Evolutionary conservation across 2,329 filamentous ascomycete genomes (phyloP).

Genomic region (Epichloe sibirici): DNA sequence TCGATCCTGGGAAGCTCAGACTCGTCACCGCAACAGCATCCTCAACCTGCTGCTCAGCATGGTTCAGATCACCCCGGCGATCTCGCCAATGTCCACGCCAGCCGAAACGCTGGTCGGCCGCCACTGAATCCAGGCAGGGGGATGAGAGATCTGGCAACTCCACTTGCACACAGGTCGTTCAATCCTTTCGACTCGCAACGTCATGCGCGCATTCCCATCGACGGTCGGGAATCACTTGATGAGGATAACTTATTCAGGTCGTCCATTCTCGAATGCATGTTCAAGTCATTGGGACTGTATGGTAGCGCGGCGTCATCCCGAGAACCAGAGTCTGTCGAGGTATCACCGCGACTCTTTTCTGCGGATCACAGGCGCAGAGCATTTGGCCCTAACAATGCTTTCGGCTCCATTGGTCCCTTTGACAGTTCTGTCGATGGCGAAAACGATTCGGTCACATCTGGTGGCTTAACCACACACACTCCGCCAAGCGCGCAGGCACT

Average conservation of each 20-base stretch:
- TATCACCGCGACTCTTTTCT: slow-evolving; percentile 72
- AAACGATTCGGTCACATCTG: slow-evolving; percentile 70
- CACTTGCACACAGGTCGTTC: slow-evolving; percentile 37
- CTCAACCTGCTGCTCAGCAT: slow-evolving; percentile 28
- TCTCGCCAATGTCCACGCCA: slow-evolving; percentile 63
- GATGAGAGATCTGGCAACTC: slow-evolving; percentile 26
- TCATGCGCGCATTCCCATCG: slow-evolving; percentile 37
- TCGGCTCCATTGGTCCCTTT: slow-evolving; percentile 81
- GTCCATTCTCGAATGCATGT: slow-evolving; percentile 88
- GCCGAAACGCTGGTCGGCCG: slow-evolving; percentile 43
- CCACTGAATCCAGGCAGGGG: slow-evolving; percentile 10
- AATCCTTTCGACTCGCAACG: slow-evolving; percentile 45
- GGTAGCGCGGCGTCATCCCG: slow-evolving; percentile 51
- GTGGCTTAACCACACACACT: slow-evolving; percentile 46
- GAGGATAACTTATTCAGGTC: slow-evolving; percentile 83
- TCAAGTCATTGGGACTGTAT: slow-evolving; percentile 80
- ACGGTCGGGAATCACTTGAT: slow-evolving; percentile 70
- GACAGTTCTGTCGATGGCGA: slow-evolving; percentile 68
- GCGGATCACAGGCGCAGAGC: slow-evolving; percentile 67
- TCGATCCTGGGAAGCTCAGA: slow-evolving; percentile 30
- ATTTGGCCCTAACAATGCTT: slow-evolving; percentile 61
- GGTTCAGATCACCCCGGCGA: slow-evolving; percentile 58
- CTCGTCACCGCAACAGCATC: slow-evolving; percentile 22
- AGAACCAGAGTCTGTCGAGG: slow-evolving; percentile 65
- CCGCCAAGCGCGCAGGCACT: slow-evolving; percentile 54